Percentiles rank a stretch among this genome's conserved stretches.
Evolutionary conservation across 768 basidiomycete genomes (phyloP).

Genomic region (Coprinopsis marcescibilis): DNA sequence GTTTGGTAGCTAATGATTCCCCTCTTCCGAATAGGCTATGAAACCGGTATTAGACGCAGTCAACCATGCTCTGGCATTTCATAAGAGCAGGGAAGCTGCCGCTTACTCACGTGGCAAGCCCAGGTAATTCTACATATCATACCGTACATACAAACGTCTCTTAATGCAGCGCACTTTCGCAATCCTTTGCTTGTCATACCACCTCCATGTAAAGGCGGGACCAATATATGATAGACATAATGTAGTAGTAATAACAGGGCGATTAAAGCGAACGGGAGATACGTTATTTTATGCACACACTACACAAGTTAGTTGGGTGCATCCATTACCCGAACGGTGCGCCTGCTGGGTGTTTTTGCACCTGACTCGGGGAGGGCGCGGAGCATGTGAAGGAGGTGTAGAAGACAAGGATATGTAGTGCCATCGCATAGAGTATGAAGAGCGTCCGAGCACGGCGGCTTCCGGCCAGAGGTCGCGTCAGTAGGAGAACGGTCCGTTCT

Average conservation of each 20-base stretch:
- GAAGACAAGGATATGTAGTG: conserved; percentile 76
- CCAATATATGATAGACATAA: conserved; percentile 8
- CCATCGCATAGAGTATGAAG: conserved; percentile 83
- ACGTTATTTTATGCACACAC: not conserved
- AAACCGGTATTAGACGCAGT: conserved; percentile 69
- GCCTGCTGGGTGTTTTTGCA: conserved; percentile 48
- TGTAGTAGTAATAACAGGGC: conserved; percentile 2
- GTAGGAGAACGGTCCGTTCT: conserved; percentile 78
- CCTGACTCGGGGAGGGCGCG: conserved; percentile 39
- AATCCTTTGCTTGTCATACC: too few relatives aligned
- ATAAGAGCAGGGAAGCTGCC: conserved; percentile 36
- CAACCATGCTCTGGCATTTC: conserved; percentile 63
- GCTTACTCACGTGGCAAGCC: not conserved
- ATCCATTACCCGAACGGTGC: too few relatives aligned
- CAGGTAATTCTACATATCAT: too few relatives aligned
- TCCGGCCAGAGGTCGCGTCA: conserved; percentile 83
- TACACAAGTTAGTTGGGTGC: not conserved
- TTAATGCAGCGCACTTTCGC: too few relatives aligned
- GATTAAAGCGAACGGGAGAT: not conserved
- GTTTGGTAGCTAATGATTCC: conserved; percentile 1
- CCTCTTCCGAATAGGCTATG: conserved; percentile 55
- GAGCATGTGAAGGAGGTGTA: conserved; percentile 75
- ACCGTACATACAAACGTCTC: too few relatives aligned
- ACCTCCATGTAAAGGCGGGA: too few relatives aligned
- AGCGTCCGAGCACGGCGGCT: conserved; percentile 86